Conservation (phyloP, 2,329 filamentous ascomycete species). For the Ophiostoma himal-ulmi region DNA sequence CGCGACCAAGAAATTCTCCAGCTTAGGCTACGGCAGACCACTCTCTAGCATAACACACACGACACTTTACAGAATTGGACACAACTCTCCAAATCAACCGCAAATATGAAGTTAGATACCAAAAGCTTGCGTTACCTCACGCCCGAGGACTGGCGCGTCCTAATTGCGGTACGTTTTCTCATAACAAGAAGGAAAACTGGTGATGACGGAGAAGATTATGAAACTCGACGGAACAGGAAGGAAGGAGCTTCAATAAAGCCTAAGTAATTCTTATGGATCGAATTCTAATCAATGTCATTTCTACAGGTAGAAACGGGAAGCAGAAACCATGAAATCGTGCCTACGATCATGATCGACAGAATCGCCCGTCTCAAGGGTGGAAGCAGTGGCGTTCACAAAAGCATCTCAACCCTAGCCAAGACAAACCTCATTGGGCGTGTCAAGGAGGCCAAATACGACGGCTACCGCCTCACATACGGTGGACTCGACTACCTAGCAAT, state of each 20-base stretch:
- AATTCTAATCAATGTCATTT: slow-evolving; percentile 25
- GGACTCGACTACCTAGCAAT: slow-evolving; percentile 96
- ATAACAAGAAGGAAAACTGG: not conserved
- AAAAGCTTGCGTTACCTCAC: slow-evolving; percentile 89
- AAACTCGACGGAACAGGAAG: not conserved
- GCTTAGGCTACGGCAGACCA: not conserved
- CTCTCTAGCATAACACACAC: not conserved
- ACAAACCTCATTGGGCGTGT: slow-evolving; percentile 83
- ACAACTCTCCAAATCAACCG: not conserved
- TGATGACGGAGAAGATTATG: not conserved
- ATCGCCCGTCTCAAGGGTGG: slow-evolving; percentile 75
- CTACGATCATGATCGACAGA: slow-evolving; percentile 79
- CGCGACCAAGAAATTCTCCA: slow-evolving; percentile 16
- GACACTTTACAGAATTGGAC: not conserved
- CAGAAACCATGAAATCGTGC: slow-evolving; percentile 95
- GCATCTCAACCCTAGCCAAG: slow-evolving; percentile 88
- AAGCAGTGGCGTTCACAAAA: slow-evolving; percentile 71
- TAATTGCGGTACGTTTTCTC: slow-evolving; percentile 66
- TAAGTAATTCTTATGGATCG: not conserved
- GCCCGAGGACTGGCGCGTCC: slow-evolving; percentile 88
- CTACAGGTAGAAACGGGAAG: slow-evolving; percentile 82
- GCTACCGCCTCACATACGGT: slow-evolving; percentile 93
- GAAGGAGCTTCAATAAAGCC: too few species aligned
- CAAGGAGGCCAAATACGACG: slow-evolving; percentile 95
- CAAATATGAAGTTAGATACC: slow-evolving; percentile 86